Evolutionary conservation across 1,139 yeast species (phyloP), one percentile per base, ranked within the genome.

Genomic region (Trichomonascaceae sp.): DNA sequence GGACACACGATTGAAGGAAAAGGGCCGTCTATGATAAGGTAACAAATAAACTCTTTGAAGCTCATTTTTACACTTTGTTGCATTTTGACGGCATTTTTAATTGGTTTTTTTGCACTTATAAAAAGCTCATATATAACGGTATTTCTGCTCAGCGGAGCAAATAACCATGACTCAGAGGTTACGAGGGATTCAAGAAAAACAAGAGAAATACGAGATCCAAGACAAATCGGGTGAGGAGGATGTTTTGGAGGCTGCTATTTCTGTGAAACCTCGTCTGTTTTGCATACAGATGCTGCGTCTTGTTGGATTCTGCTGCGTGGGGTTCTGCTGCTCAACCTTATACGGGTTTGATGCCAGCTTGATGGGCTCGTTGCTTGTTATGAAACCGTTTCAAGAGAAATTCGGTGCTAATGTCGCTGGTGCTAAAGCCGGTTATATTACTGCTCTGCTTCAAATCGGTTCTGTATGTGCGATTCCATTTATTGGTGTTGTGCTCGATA

Each of bases 391-490:
- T 47, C 55, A 58, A 22, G 49, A 46, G 12, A 30, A 43, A 6
- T 58, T 58, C 46, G 61, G 60, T 15, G 54, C 58, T 3, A 50
- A 43, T 15, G 57, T 51, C 18, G 55, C 43, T 24, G 61, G 60
- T 12, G 38, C 53, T 38, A 51, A 56, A 47, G 61, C 60, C 5
- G 61, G 57, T 1, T 45, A 48, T 51, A 53, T 58, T 18, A 52
- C 60, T 24, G 58, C 58, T 13, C 53, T 58, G 57, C 57, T 49
- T 50, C 61, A 58, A 49, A 58, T 58, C 45, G 61, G 56, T 17
- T 22, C 51, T 32, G 50, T 81, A 54, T 70, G 70, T 20, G 24
- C 57, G 3, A 51, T 56, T 50, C 53, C 55, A 20, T 49, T 56
- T 50, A 44, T 53, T 39, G 57, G 53, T 30, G 49, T 51, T 45